Base-by-base conservation (phyloP, 2,329 filamentous ascomycete genomes). In the Fusarium sp. region DNA sequence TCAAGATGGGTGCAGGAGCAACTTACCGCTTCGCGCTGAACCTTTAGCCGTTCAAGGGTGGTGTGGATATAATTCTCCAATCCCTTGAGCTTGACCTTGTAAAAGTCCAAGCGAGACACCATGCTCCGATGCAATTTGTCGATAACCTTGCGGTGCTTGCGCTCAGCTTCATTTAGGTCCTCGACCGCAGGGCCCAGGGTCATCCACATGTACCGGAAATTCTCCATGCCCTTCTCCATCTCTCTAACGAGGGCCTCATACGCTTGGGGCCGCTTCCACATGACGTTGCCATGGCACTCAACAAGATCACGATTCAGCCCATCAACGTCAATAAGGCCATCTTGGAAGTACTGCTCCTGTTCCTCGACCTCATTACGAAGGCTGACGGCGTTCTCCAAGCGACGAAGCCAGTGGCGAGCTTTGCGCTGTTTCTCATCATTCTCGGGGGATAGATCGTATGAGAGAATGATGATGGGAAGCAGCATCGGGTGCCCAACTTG, bases 51-150 rank as follows among this genome's bases (percentile, higher is more conserved):
- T 71, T 87, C 82, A 23, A 88, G 74, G 31, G 85, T 88, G 2
- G 83, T 88, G 62, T 85, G 80, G 13, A 86, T 84, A 61, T 88
- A 88, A 60, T 84, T 85, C 67, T 87, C 84, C 63, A 87, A 78
- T 6, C 86, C 85, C 64, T 81, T 82, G 14, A 88, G 76, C 75
- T 88, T 88, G 47, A 80, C 80, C 57, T 78, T 78, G 74, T 87
- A 86, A 66, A 88, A 88, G 44, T 87, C 82, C 32, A 88, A 72
- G 35, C 85, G 74, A 11, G 80, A 76, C 6, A 75, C 44, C 78
- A 88, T 83, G 69, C 79, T 84, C 47, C 76, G 71, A 57, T 88
- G 83, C 54, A 84, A 68, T 63, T 75, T 78, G 55, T 79, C 73
- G 19, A 81, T 68, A 36, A 75, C 71, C 33, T 67, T 71, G 21